Percentiles rank a stretch among this genome's conserved stretches.
phyloP scores from a whole-genome alignment of 371 early-diverging fungal species.

The Mucor piriformis region DNA sequence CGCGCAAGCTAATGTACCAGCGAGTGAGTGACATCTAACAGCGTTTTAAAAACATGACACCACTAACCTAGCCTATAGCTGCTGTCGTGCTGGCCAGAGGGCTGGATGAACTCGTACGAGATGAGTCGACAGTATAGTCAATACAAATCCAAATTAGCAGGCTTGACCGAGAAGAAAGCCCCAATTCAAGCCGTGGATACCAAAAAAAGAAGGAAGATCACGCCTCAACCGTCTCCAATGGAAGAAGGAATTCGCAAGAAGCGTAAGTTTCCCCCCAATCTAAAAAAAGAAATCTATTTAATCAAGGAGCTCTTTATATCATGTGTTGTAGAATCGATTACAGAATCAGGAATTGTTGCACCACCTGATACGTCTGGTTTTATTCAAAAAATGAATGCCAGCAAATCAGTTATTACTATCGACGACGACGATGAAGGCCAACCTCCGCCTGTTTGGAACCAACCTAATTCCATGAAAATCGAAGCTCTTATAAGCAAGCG shows the following conservation, averaged over 20 bases:
- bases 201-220: slow-evolving; percentile 5
- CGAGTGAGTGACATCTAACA: too few relatives aligned
- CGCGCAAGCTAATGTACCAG: slow-evolving; percentile 56
- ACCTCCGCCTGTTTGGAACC: slow-evolving; percentile 9
- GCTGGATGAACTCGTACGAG: slow-evolving; percentile 59
- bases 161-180: slow-evolving; percentile 4
- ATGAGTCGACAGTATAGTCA: slow-evolving; percentile 60
- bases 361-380: not conserved
- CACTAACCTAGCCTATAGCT: too few relatives aligned
- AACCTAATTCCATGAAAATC: slow-evolving; percentile 32
- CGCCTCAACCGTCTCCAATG: slow-evolving; percentile 2
- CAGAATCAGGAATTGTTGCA: not conserved
- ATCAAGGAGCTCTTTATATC: not conserved
- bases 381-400: not conserved
- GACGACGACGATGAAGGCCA: slow-evolving; percentile 8
- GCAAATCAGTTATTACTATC: slow-evolving; percentile 8
- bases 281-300: not conserved
- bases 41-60: too few relatives aligned
- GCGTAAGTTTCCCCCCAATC: not conserved
- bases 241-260: slow-evolving; percentile 14
- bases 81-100: slow-evolving; percentile 49
- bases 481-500: slow-evolving; percentile 31
- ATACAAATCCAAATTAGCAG: slow-evolving; percentile 38
- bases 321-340: not conserved
- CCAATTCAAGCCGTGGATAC: not conserved